Evolutionary conservation across 768 basidiomycete species (phyloP).

Genomic region (Coprinopsis strossmayeri): DNA sequence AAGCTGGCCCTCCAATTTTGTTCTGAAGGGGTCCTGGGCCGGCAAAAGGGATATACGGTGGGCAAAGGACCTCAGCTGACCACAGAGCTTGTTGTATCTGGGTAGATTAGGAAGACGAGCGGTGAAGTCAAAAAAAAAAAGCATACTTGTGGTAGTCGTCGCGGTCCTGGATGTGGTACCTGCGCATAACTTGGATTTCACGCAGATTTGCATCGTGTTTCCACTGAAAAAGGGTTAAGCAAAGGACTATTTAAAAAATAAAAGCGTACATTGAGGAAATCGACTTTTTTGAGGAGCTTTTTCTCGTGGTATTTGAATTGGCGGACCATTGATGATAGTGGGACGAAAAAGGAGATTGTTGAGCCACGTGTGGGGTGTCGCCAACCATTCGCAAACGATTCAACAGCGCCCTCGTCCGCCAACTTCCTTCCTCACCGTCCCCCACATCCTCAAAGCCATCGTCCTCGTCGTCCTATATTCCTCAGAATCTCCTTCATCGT

Average conservation of each 20-base stretch:
- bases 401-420: not conserved
- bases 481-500: no score
- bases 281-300: constrained; percentile 92
- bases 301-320: constrained; percentile 96
- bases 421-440: not conserved
- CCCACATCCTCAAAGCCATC: not conserved
- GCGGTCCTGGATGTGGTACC: constrained; percentile 92
- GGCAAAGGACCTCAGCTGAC: constrained; percentile 76
- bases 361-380: constrained; percentile 3
- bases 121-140: not conserved
- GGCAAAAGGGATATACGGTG: constrained; percentile 86
- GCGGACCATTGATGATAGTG: constrained; percentile 58
- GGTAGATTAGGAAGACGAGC: not conserved
- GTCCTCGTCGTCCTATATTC: no score
- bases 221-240: constrained; percentile 53
- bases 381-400: not conserved
- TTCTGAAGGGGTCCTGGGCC: constrained; percentile 80
- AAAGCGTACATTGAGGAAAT: constrained; percentile 79
- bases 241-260: not conserved
- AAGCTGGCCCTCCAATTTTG: constrained; percentile 78
- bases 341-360: constrained; percentile 13
- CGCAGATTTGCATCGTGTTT: constrained; percentile 89
- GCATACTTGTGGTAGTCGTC: constrained; percentile 89
- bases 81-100: constrained; percentile 94
- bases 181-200: constrained; percentile 89